These are phyloP conservation scores for Purpureocillium takamizusanense DNA, from an alignment of 2,329 filamentous ascomycete species.

Conservation along the genomic window DNA sequence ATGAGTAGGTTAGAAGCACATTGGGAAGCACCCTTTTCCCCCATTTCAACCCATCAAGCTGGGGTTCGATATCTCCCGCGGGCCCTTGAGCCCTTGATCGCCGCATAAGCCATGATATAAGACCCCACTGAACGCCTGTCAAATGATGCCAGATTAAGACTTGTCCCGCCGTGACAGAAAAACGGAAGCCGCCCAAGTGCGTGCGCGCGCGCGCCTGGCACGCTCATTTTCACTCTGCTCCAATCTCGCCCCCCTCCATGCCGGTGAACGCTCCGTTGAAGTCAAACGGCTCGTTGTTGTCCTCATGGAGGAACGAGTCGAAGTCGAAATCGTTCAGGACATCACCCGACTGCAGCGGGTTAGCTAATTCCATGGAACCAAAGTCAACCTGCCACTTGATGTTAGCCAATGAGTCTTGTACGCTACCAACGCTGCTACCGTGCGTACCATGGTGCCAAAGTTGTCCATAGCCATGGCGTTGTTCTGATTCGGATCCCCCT, in stretches of 20 bases:
- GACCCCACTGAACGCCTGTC: conserved; percentile 28
- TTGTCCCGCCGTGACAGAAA: conserved; percentile 18
- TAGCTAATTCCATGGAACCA: conserved; percentile 42
- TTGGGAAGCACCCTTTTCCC: conserved; percentile 18
- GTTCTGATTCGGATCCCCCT: conserved; percentile 39
- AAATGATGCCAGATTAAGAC: conserved; percentile 29
- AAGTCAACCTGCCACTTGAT: conserved; percentile 42
- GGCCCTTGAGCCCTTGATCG: conserved; percentile 24
- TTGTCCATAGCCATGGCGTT: conserved; percentile 35
- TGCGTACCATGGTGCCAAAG: conserved; percentile 34
- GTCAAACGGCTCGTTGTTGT: conserved; percentile 41
- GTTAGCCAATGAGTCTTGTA: too few species aligned
- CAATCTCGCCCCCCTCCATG: conserved; percentile 51
- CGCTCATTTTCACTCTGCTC: conserved; percentile 37
- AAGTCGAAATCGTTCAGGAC: conserved; percentile 60
- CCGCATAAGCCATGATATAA: conserved; percentile 31
- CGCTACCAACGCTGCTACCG: too few species aligned
- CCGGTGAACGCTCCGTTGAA: conserved; percentile 40
- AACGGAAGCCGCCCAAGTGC: conserved; percentile 8
- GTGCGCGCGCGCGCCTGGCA: neutral
- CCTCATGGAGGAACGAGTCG: conserved; percentile 57
- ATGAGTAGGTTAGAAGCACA: conserved; percentile 10
- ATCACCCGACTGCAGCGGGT: conserved; percentile 43
- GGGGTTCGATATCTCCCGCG: too few species aligned
- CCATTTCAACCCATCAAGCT: too few species aligned